Evolutionary conservation across 805 yeast species (phyloP).

Genomic region (Pichia thaimueangensis): DNA sequence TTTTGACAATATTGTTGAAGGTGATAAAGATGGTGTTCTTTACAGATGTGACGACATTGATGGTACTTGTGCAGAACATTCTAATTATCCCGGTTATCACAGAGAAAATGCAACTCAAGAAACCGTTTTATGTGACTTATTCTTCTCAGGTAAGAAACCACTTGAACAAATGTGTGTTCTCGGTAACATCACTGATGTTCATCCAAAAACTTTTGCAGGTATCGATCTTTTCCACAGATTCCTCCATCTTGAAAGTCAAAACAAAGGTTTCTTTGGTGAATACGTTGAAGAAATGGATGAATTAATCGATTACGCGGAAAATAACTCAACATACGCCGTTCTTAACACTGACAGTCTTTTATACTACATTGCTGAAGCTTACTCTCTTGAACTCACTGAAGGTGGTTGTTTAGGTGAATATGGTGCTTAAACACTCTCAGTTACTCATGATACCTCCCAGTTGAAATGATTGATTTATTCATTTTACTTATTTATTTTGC

Average conservation of each 20-base stretch:
- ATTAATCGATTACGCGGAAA: conserved; percentile 29
- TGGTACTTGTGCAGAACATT: conserved; percentile 28
- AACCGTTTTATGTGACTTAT: conserved; percentile 36
- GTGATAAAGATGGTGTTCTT: conserved; percentile 29
- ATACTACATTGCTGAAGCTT: conserved; percentile 29
- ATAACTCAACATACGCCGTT: conserved; percentile 30
- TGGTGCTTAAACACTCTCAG: too few species aligned
- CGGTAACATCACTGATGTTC: conserved; percentile 28
- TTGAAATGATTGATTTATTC: too few species aligned
- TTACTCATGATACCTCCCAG: too few species aligned
- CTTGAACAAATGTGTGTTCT: conserved; percentile 31
- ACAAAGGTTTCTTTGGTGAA: conserved; percentile 30
- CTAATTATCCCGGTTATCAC: conserved; percentile 36
- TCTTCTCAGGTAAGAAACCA: conserved; percentile 29
- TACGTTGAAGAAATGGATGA: conserved; percentile 32
- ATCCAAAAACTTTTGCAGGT: conserved; percentile 30
- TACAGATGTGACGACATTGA: conserved; percentile 37
- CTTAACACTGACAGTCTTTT: conserved; percentile 30
- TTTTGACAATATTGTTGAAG: conserved; percentile 29
- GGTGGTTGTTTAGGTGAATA: conserved; percentile 33
- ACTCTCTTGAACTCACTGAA: conserved; percentile 25
- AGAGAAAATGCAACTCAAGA: conserved; percentile 33
- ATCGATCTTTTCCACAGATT: conserved; percentile 34
- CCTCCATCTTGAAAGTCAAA: conserved; percentile 31
- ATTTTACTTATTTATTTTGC: too few species aligned